A percentile compares a stretch with the other conserved stretches of the same genome.
Conservation (phyloP, 2,329 filamentous ascomycete genomes). For the Fusarium bulbicola region DNA sequence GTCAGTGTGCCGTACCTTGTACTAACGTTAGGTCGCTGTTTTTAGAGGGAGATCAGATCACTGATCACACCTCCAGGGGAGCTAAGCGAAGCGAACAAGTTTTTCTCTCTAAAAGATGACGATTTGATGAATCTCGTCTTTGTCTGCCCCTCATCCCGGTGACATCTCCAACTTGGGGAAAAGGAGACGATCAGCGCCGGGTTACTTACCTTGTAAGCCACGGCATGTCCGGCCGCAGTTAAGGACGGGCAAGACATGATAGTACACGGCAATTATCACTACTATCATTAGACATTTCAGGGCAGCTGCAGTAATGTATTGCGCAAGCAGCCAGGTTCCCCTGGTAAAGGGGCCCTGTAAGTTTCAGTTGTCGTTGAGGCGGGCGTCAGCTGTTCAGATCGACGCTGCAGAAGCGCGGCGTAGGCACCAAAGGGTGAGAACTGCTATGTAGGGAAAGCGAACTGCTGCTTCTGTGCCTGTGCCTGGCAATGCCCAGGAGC, state of each 20-base stretch:
- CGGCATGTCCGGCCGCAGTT: constrained; percentile 11
- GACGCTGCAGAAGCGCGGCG: constrained; percentile 25
- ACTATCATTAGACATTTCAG: constrained; percentile 9
- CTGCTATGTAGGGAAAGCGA: constrained; percentile 18
- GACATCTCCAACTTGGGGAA: constrained; percentile 13
- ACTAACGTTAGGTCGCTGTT: neutral
- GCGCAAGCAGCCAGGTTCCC: neutral
- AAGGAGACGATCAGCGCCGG: constrained; percentile 16
- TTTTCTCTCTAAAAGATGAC: constrained; percentile 21
- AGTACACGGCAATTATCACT: neutral
- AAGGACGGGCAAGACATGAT: neutral
- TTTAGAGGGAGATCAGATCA: constrained; percentile 9
- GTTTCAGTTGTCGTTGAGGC: constrained; percentile 34
- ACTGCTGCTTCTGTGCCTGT: neutral
- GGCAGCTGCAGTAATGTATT: neutral
- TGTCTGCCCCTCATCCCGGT: constrained; percentile 2
- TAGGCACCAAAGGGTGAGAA: constrained; percentile 6
- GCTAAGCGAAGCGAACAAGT: constrained; percentile 1
- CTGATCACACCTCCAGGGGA: neutral
- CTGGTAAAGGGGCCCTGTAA: constrained; percentile 17
- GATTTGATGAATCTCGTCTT: constrained; percentile 17
- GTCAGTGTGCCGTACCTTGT: neutral
- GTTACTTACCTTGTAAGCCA: constrained; percentile 17
- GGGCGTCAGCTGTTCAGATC: constrained; percentile 31
- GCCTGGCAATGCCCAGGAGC: neutral